Evolutionary conservation across 129 eudicot species (phyloP), one percentile per base, ranked within the genome.

Genomic region (Logfia minima): DNA sequence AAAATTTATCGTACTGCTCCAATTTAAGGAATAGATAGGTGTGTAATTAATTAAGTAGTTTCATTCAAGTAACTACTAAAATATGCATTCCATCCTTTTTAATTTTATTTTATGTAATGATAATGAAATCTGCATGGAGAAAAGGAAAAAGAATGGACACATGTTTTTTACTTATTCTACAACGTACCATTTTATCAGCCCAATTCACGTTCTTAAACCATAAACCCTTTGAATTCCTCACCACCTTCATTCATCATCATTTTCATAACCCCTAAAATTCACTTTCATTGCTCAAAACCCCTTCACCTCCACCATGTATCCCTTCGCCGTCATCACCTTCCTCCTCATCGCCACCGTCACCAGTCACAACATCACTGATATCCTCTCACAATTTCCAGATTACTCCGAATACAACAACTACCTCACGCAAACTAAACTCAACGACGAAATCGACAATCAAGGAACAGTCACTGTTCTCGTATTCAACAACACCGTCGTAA

Each of bases 361-460:
- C 73, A 84, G 89, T 24, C 83, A 78, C 84, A 88, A 91, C 86
- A 88, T 91, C 77, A 87, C 97, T 72, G 85, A 79, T 0, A 76
- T 91, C 32, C 85, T 91, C 56, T 53, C 86, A 52, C 51, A 43
- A 0, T 81, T 66, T 61, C 90, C 97, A 2, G 90, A 87, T 18
- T 91, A 88, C 97, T 75, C 77, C 76, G 78, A 43, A 7, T 88
- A 79, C 74, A 91, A 87, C 86, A 69, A 18, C 8, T 81, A 85
- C 41, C 94, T 91, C 63, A 59, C 86, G 37, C 72, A 78, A 65
- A 91, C 97, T 11, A 88, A 84, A 59, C 92, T 91, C 74, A 77
- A 77, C 73, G 97, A 88, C 76, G 92, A 91, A 23, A 88, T 91
- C 86, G 87, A 91, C 84, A 72, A 74, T 71, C 95, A 88, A 4